Conservation (phyloP, 192 early-diverging fungal species). For the Piromyces sp. region DNA sequence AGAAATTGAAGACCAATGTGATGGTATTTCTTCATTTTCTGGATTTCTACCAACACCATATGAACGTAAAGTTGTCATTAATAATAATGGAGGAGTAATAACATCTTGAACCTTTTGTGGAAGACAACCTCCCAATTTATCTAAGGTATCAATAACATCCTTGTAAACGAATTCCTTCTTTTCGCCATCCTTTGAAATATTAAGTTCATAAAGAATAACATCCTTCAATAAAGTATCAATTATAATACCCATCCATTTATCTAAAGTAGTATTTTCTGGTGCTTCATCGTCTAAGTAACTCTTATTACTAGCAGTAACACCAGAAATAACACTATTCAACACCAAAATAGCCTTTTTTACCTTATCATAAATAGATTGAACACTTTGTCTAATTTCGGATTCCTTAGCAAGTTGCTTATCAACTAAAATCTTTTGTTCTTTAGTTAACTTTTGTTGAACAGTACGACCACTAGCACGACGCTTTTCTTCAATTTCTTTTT, state of each 20-base stretch:
- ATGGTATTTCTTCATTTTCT: constrained; percentile 16
- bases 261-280: constrained; percentile 16
- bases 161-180: constrained; percentile 21
- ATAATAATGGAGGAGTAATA: constrained; percentile 41
- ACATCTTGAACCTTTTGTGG: constrained; percentile 33
- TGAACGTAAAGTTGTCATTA: constrained; percentile 34
- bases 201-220: constrained; percentile 12
- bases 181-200: background rate
- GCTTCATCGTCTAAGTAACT: constrained; percentile 27
- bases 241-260: constrained; percentile 8
- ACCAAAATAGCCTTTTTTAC: constrained; percentile 46
- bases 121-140: constrained; percentile 26
- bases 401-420: constrained; percentile 58
- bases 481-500: constrained; percentile 52
- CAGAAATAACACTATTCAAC: constrained; percentile 40
- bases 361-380: constrained; percentile 24
- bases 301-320: constrained; percentile 31
- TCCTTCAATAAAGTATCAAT: constrained; percentile 15
- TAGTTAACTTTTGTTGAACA: constrained; percentile 33
- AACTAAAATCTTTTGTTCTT: constrained; percentile 57
- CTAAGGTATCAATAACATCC: constrained; percentile 30
- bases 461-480: constrained; percentile 1
- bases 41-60: constrained; percentile 35
- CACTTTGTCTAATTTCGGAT: constrained; percentile 41
- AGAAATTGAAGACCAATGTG: constrained; percentile 19